phyloP scores from a whole-genome alignment of 345 rosid species.

The Cardamine occulta region DNA sequence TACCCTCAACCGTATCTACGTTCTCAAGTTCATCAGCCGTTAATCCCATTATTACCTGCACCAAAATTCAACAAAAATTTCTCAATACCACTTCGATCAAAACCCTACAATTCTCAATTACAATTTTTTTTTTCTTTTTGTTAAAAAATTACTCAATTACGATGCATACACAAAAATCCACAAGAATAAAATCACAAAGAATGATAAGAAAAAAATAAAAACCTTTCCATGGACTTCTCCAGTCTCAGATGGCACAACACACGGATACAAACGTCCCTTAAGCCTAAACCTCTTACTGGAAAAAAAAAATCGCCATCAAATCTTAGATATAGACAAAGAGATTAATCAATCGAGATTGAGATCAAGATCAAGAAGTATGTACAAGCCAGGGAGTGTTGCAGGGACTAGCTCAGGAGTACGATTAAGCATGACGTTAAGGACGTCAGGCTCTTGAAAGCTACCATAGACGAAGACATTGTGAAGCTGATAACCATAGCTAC shows the following conservation, averaged over 20 bases:
- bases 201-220: not conserved
- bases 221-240: constrained; percentile 69
- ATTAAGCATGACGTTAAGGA: constrained; percentile 58
- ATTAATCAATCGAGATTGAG: not conserved
- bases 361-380: not conserved
- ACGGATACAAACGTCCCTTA: constrained; percentile 92
- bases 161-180: not conserved
- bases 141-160: too few species aligned
- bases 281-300: constrained; percentile 82
- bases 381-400: constrained; percentile 76
- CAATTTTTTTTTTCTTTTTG: too few species aligned
- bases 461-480: constrained; percentile 86
- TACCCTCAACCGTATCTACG: constrained; percentile 71
- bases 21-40: constrained; percentile 61
- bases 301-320: not conserved
- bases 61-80: not conserved
- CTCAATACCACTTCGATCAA: too few species aligned
- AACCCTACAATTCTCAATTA: too few species aligned
- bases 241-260: constrained; percentile 64
- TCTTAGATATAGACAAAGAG: constrained; percentile 1
- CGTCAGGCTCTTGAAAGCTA: constrained; percentile 76
- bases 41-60: constrained; percentile 73
- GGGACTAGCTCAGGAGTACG: constrained; percentile 62
- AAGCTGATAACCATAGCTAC: not conserved
- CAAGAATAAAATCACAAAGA: not conserved